Evolutionary conservation across 306 rosid genomes (phyloP), one percentile per base, ranked within the genome.

Genomic region (Gleditsia sinensis): DNA sequence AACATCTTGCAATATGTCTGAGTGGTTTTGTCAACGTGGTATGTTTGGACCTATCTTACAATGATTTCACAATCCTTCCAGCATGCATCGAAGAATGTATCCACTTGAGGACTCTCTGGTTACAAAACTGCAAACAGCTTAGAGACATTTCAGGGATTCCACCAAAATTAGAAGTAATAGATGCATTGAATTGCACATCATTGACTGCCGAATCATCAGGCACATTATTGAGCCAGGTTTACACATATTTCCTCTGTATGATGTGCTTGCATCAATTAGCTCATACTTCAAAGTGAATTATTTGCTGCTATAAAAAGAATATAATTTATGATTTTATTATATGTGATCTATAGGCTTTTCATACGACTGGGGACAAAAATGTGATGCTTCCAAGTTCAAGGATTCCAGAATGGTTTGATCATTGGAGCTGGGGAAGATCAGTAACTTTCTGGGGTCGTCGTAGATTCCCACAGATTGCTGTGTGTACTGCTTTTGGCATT

Each of bases 131-230:
- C 30, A 36, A 50, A 30, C 53, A 49, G 53, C 71, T 74, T 62
- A 3, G 12, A 34, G 43, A 74, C 23, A 74, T 74, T 25, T 27
- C 19, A 10, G 30, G 14, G 30, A 36, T 74, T 16, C 78, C 78
- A 7, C 72, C 62, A 9, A 23, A 62, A 9, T 24, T 62, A 23
- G 5, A 24, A 34, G 36, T 23, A 0, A 37, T 72, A 42, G 30
- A 57, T 27, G 76, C 76, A 72, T 13, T 43, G 21, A 57, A 57
- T 57, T 72, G 76, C 68, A 56, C 76, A 72, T 72, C 76, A 42
- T 37, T 75, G 72, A 63, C 72, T 39, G n/a, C 53, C 30, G 23
- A 50, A 6, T 75, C 79, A 25, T 50, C 72, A 75, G 51, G n/a
- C 57, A 60, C 50, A 50, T 33, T 75, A 10, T 2, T 51, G 65